Conservation (phyloP, 2,329 filamentous ascomycete genomes). For the Didymella lethalis region DNA sequence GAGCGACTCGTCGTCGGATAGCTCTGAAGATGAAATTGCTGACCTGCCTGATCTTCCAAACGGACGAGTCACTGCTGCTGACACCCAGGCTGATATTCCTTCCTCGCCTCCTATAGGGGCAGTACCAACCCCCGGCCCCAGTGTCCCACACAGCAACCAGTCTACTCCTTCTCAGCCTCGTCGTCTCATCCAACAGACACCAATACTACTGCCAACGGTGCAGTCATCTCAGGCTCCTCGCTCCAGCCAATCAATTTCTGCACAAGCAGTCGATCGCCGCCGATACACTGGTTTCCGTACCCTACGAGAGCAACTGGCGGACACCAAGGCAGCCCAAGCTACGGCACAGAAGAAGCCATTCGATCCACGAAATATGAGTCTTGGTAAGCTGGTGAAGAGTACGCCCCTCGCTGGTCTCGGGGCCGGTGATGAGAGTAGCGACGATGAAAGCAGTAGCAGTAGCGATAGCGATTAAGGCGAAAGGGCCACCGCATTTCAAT, state of each 20-base stretch:
- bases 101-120: slow-evolving; percentile 22
- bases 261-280: slow-evolving; percentile 20
- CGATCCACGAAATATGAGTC: slow-evolving; percentile 23
- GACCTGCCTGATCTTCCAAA: slow-evolving; percentile 20
- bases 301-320: slow-evolving; percentile 25
- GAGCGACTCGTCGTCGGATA: slow-evolving; percentile 24
- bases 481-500: slow-evolving; percentile 10
- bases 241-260: slow-evolving; percentile 22
- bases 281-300: slow-evolving; percentile 24
- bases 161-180: slow-evolving; percentile 11
- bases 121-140: slow-evolving; percentile 7
- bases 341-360: slow-evolving; percentile 18
- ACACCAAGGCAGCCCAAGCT: slow-evolving; percentile 17
- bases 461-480: slow-evolving; percentile 16
- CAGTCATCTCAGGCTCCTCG: slow-evolving; percentile 17
- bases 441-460: slow-evolving; percentile 24
- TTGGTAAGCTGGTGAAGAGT: slow-evolving; percentile 16
- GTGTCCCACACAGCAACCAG: slow-evolving; percentile 19
- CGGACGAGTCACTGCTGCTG: background rate
- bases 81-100: slow-evolving; percentile 16
- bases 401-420: slow-evolving; percentile 5
- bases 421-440: slow-evolving; percentile 16
- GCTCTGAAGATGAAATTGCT: slow-evolving; percentile 22
- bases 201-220: slow-evolving; percentile 20
- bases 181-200: slow-evolving; percentile 10